Base-by-base conservation (phyloP, 805 yeast genomes). In the Candida nanaspora region DNA sequence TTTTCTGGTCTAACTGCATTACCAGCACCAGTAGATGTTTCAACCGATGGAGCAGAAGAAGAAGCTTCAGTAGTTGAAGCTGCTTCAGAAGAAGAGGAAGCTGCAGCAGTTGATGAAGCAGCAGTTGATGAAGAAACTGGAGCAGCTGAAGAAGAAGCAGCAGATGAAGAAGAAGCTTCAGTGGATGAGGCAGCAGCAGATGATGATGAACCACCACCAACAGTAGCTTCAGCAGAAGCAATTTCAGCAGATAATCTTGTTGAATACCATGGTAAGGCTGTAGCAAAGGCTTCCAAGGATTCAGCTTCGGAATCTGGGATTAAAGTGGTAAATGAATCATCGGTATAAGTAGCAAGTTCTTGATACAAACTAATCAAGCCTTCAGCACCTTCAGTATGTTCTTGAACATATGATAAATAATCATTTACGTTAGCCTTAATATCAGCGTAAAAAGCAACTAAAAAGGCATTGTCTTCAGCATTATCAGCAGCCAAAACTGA, bases 301-400 rank as follows among this genome's bases (percentile, higher is more conserved):
- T 46, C 30, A 20, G 40, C 36, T 32, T 42, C 42, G 1, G 39
- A 44, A 22, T 50, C 26, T 41, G 56, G 48, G 43, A 62, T 54
- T 43, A 69, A 55, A 28, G 73, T 68, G 35, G 73, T 69, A 55
- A 66, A 69, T n/a, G 69, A 56, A 39, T 66, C 62, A 50, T 69
- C 71, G 10, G 68, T 68, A 53, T 68, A 69, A 35, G 72, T 68
- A 26, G 48, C 50, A 28, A 60, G 63, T 25, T 49, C 47, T 33
- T 47, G 33, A 34, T 66, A 68, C 40, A 66, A 51, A 14, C 52
- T 38, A 9, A 68, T 49, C 35, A 68, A 53, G 13, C 46, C 59
- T 2, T 54, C 43, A 32, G 54, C 60, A 16, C 41, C 49, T 16
- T 40, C 37, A 13, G 56, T 43, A 28, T 65, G 57, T 7, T 59